phyloP scores from a whole-genome alignment of 257 asterid genomes.

The Nicotiana attenuata region DNA sequence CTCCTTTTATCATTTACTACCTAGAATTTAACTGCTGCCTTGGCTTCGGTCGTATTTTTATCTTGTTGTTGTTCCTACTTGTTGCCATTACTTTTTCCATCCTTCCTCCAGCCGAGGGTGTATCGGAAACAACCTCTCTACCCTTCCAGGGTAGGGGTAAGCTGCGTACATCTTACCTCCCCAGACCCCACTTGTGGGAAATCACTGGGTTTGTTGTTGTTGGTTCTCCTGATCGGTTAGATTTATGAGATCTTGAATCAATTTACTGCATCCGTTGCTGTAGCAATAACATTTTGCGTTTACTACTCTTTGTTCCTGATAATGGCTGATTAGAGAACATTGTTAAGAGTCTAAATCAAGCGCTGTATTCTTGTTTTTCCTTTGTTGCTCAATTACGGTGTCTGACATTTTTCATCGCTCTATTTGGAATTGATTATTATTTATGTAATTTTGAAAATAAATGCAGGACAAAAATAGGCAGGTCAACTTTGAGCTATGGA shows the following conservation, averaged over 20 bases:
- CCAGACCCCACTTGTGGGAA: too few relatives aligned
- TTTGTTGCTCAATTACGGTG: neutral
- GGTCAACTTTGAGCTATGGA: conserved; percentile 85
- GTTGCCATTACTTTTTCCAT: too few relatives aligned
- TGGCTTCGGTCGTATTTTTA: too few relatives aligned
- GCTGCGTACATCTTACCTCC: too few relatives aligned
- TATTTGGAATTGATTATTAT: neutral
- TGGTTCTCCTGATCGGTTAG: neutral
- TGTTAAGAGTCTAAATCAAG: neutral
- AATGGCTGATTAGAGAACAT: neutral
- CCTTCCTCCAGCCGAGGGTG: too few relatives aligned
- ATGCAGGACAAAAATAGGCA: conserved; percentile 79
- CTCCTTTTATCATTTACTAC: neutral
- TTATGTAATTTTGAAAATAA: neutral
- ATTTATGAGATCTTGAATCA: neutral
- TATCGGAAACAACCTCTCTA: too few relatives aligned
- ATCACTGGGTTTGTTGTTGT: too few relatives aligned
- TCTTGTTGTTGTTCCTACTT: too few relatives aligned
- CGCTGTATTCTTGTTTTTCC: neutral
- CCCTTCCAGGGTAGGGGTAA: too few relatives aligned
- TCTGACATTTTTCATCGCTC: neutral
- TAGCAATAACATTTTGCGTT: neutral
- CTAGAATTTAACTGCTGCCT: too few relatives aligned
- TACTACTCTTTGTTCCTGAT: neutral
- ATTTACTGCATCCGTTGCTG: neutral